Evolutionary conservation across 306 rosid genomes (phyloP).

Genomic region (Corylus heterophylla): DNA sequence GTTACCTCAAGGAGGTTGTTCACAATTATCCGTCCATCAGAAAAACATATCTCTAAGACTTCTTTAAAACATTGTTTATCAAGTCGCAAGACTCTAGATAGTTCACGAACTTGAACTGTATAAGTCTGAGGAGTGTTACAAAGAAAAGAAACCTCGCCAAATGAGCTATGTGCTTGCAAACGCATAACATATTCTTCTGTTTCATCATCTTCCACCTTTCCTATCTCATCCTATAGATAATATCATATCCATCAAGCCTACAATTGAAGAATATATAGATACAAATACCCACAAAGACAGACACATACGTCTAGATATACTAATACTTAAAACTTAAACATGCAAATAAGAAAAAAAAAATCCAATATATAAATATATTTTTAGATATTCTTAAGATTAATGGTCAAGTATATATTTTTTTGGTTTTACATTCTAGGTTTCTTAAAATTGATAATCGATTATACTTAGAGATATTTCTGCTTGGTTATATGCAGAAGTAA

Average conservation of each 20-base stretch:
- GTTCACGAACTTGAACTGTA: constrained; percentile 42
- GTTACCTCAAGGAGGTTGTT: constrained; percentile 63
- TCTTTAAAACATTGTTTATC: constrained; percentile 58
- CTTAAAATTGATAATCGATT: too few species aligned
- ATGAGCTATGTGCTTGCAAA: constrained; percentile 38
- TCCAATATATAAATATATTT: neutral
- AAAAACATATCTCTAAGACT: constrained; percentile 46
- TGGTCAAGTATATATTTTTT: neutral
- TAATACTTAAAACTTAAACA: neutral
- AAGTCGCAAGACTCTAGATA: constrained; percentile 59
- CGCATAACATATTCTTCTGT: constrained; percentile 25
- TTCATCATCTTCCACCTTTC: constrained; percentile 38
- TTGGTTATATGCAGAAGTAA: neutral
- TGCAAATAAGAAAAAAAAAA: neutral
- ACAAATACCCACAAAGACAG: neutral
- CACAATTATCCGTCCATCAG: constrained; percentile 56
- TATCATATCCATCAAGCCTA: constrained; percentile 9
- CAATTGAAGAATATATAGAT: constrained; percentile 2
- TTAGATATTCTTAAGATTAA: neutral
- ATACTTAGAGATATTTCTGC: too few species aligned
- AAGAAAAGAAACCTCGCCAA: constrained; percentile 67
- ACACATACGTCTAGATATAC: neutral
- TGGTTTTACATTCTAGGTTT: neutral
- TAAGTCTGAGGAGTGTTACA: constrained; percentile 56
- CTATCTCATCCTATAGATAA: constrained; percentile 41